A percentile compares a stretch with the other conserved stretches of the same genome.
These are phyloP conservation scores for Agrocybe praecox DNA, from an alignment of 768 basidiomycete species.

Conservation along the genomic window DNA sequence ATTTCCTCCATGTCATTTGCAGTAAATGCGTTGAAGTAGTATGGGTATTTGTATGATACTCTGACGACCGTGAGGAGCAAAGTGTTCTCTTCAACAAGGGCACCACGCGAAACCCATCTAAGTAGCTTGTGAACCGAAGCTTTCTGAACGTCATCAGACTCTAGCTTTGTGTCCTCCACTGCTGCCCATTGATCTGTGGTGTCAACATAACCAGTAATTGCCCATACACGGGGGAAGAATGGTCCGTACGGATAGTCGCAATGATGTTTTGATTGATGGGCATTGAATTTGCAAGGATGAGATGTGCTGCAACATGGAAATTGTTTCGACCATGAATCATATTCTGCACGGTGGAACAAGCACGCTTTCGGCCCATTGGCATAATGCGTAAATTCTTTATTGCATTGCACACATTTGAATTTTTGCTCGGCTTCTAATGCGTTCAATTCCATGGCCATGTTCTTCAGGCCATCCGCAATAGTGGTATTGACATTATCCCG, in stretches of 20 bases:
- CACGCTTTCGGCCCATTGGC: conserved; percentile 40
- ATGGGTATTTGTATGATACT: conserved; percentile 31
- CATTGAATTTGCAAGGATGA: conserved; percentile 35
- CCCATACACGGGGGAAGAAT: conserved; percentile 35
- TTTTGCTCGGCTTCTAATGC: conserved; percentile 37
- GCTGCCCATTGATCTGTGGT: conserved; percentile 34
- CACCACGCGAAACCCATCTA: conserved; percentile 37
- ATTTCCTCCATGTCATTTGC: conserved; percentile 34
- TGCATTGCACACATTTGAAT: conserved; percentile 41
- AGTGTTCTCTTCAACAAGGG: conserved; percentile 31
- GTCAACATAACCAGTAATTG: conserved; percentile 32
- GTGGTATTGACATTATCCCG: conserved; percentile 35
- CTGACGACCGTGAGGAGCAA: conserved; percentile 38
- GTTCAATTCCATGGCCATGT: conserved; percentile 34
- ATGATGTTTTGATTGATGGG: conserved; percentile 39
- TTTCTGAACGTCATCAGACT: conserved; percentile 28
- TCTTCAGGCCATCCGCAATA: conserved; percentile 37
- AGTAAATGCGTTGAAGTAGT: conserved; percentile 41
- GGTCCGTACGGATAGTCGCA: conserved; percentile 42
- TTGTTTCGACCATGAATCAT: conserved; percentile 32
- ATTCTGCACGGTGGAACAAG: conserved; percentile 38
- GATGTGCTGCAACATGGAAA: conserved; percentile 37
- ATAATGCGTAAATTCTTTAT: conserved; percentile 33
- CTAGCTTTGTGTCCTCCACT: conserved; percentile 37
- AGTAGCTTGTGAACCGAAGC: conserved; percentile 31